Conservation (phyloP, 148 eudicot genomes). For the Chenopodium suecicum region DNA sequence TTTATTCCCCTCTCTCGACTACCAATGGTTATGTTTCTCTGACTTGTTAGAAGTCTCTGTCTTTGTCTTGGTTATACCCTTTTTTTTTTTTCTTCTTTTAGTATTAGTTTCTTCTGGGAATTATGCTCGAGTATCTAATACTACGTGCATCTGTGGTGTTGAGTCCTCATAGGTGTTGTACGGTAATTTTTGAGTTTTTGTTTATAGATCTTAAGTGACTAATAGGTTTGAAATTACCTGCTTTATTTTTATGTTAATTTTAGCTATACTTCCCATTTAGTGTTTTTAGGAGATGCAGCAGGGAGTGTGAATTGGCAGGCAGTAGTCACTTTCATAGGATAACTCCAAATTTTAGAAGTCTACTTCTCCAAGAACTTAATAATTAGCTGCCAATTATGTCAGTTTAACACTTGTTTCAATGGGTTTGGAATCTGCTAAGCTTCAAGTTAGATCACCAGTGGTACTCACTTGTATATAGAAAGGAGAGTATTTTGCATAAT, state of each 20-base stretch:
- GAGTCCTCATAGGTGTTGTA: background rate
- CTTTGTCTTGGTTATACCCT: background rate
- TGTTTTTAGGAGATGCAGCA: background rate
- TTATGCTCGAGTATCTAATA: background rate
- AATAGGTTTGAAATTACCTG: background rate
- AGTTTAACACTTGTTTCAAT: no score
- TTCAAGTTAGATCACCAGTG: no score
- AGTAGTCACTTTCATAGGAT: background rate
- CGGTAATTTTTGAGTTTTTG: background rate
- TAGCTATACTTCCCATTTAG: background rate
- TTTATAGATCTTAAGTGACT: no score
- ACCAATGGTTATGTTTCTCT: background rate
- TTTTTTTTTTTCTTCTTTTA: background rate
- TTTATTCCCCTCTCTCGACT: background rate
- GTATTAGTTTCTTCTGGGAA: background rate
- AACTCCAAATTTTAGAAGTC: no score
- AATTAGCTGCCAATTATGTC: no score
- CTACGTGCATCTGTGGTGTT: background rate
- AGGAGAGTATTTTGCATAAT: no score
- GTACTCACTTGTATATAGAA: no score
- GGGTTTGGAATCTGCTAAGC: no score
- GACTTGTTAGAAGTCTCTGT: background rate
- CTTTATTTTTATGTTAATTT: background rate
- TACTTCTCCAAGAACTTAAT: no score
- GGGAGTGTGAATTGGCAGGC: background rate